A percentile compares a stretch with the other conserved stretches of the same genome.
Evolutionary conservation across 2,329 filamentous ascomycete species (phyloP).

Genomic region (Colletotrichum endophyticum): DNA sequence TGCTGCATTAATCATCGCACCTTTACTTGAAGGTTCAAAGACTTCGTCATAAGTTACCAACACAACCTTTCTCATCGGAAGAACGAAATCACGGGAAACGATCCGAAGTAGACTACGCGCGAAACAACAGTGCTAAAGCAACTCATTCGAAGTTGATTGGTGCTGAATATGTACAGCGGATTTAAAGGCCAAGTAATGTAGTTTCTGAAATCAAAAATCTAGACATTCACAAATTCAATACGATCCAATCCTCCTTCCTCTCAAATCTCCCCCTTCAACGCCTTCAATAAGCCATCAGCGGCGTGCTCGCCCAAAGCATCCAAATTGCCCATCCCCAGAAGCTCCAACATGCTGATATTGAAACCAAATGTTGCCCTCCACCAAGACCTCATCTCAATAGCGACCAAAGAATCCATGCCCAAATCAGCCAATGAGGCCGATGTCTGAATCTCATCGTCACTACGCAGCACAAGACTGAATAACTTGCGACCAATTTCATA

Average conservation of each 20-base stretch:
- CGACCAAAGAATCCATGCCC: constrained; percentile 26
- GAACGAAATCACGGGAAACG: neutral
- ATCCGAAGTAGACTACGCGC: neutral
- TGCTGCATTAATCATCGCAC: neutral
- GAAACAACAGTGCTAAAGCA: neutral
- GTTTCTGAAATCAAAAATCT: neutral
- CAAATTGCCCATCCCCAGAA: constrained; percentile 20
- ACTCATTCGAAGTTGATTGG: no score
- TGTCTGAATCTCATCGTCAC: constrained; percentile 9
- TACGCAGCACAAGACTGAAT: constrained; percentile 14
- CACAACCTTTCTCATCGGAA: neutral
- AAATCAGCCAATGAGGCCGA: constrained; percentile 5
- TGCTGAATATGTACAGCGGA: no score
- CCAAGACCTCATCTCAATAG: constrained; percentile 25
- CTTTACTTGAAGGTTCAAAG: neutral
- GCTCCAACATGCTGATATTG: constrained; percentile 22
- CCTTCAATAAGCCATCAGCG: neutral
- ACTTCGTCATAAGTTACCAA: neutral
- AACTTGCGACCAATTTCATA: constrained; percentile 21
- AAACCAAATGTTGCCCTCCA: constrained; percentile 21
- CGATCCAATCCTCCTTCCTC: neutral
- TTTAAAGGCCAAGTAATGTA: no score
- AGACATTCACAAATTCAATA: neutral
- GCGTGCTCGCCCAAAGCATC: constrained; percentile 15
- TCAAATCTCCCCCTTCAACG: neutral